Evolutionary conservation across 108 stramenopile species (phyloP).

Genomic region (Nitzschia sp.): DNA sequence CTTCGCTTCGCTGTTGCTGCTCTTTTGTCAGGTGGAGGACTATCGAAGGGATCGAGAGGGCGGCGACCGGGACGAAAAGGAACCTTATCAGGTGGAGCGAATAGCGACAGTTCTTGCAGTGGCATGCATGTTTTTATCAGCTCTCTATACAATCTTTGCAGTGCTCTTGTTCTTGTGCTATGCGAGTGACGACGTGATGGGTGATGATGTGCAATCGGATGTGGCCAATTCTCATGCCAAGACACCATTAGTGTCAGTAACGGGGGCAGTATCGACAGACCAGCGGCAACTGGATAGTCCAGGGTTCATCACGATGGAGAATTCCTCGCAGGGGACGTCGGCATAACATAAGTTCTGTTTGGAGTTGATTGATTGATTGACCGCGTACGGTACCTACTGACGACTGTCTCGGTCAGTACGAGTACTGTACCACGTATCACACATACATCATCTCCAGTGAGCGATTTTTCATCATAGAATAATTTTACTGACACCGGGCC

Average conservation of each 20-base stretch:
- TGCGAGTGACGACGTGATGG: slow-evolving; percentile 28
- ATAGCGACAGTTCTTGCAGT: slow-evolving; percentile 78
- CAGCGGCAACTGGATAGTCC: slow-evolving; percentile 15
- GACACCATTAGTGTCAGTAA: slow-evolving; percentile 23
- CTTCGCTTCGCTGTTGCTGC: too few species aligned
- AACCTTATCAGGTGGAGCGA: slow-evolving; percentile 73
- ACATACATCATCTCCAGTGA: too few species aligned
- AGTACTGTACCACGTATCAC: too few species aligned
- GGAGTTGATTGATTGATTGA: too few species aligned
- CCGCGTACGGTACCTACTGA: too few species aligned
- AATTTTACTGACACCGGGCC: too few species aligned
- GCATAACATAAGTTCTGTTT: too few species aligned
- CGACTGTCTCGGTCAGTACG: too few species aligned
- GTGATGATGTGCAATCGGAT: not conserved
- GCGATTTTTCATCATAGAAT: too few species aligned
- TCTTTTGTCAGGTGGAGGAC: slow-evolving; percentile 11
- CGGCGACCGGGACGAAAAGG: slow-evolving; percentile 33
- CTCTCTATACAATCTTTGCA: slow-evolving; percentile 75
- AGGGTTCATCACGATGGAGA: slow-evolving; percentile 45
- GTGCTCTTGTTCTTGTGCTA: slow-evolving; percentile 52
- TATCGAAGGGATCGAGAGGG: slow-evolving; percentile 49
- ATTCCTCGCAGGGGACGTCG: slow-evolving; percentile 35
- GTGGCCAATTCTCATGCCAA: slow-evolving; percentile 21
- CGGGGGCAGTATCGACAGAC: slow-evolving; percentile 6
- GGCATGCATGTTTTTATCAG: slow-evolving; percentile 73